A percentile compares a stretch with the other conserved stretches of the same genome.
Conservation (phyloP, 2,329 filamentous ascomycete genomes). For the Botrytis porri region DNA sequence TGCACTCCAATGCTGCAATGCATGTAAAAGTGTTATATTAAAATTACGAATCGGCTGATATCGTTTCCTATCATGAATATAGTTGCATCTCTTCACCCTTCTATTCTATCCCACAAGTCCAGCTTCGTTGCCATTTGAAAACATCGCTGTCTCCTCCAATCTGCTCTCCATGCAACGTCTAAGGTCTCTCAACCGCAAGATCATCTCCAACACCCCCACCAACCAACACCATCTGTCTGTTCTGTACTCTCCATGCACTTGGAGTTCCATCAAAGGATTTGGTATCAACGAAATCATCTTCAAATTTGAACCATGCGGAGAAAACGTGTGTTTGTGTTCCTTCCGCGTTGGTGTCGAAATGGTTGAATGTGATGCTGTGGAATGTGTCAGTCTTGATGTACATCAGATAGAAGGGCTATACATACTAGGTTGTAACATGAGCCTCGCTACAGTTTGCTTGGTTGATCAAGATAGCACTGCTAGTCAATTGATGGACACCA, state of each 20-base stretch:
- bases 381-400: background rate
- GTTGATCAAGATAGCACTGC: constrained; percentile 11
- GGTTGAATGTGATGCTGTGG: constrained; percentile 7
- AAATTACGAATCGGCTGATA: background rate
- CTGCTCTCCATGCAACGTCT: background rate
- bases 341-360: background rate
- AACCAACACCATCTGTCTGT: background rate
- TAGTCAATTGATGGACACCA: constrained; percentile 10
- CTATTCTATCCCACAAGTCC: background rate
- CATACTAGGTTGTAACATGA: constrained; percentile 13
- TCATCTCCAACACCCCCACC: background rate
- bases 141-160: background rate
- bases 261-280: background rate
- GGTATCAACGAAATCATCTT: constrained; percentile 13
- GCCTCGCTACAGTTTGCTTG: background rate
- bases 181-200: background rate
- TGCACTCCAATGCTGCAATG: background rate
- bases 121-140: background rate
- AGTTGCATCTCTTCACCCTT: background rate
- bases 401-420: background rate
- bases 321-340: background rate
- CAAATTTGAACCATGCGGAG: background rate
- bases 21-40: background rate
- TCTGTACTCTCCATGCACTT: constrained; percentile 14
- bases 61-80: background rate